Evolutionary conservation across 83 land plant species (phyloP).

Genomic region (Diphasiastrum complanatum): DNA sequence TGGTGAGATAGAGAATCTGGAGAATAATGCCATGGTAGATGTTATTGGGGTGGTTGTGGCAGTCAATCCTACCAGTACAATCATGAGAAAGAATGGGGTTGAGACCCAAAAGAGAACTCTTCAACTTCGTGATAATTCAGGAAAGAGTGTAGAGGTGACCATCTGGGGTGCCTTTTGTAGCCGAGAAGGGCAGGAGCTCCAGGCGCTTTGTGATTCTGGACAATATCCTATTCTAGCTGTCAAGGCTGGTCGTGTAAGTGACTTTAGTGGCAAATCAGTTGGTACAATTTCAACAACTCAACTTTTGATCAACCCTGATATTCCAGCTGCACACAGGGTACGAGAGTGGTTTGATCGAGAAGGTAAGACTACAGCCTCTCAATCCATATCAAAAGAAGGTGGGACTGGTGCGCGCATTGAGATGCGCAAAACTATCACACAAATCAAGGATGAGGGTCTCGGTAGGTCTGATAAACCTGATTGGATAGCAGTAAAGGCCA

Average conservation of each 20-base stretch:
- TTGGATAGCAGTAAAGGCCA: conserved; percentile 72
- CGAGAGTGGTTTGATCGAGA: conserved; percentile 77
- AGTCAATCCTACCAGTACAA: conserved; percentile 58
- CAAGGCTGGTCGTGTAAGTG: conserved; percentile 83
- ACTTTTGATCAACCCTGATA: conserved; percentile 68
- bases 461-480: conserved; percentile 86
- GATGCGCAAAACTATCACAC: conserved; percentile 58
- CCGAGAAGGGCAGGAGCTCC: conserved; percentile 73
- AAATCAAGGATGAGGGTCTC: conserved; percentile 86
- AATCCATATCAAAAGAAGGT: conserved; percentile 73
- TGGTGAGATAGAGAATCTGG: conserved; percentile 69
- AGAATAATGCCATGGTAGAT: conserved; percentile 69
- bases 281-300: conserved; percentile 87
- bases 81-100: conserved; percentile 86
- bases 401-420: conserved; percentile 45
- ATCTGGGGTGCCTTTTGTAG: conserved; percentile 92
- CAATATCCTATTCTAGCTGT: conserved; percentile 65
- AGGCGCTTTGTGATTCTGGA: conserved; percentile 65
- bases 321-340: conserved; percentile 51
- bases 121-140: conserved; percentile 71
- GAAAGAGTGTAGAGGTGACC: conserved; percentile 75
- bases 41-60: conserved; percentile 67
- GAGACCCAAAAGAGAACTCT: conserved; percentile 84
- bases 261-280: conserved; percentile 88
- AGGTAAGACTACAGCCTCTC: conserved; percentile 49